phyloP scores from a whole-genome alignment of 805 yeast genomes.

The Blastobotrys attinorum region DNA sequence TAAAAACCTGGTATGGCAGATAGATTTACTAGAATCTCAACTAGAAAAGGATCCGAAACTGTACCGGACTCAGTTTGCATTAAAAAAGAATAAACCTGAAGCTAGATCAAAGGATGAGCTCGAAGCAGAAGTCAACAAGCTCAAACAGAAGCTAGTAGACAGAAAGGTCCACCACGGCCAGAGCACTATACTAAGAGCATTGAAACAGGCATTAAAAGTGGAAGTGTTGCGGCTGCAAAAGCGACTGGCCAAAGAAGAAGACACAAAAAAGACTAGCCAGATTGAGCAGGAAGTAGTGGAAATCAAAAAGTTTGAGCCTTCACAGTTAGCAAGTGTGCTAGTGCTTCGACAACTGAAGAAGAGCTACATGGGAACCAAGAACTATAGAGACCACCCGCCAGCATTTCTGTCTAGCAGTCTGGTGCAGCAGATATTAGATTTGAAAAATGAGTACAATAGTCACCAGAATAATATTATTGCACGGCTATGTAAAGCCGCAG shows the following conservation, averaged over 20 bases:
- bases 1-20: conserved; percentile 30
- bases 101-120: conserved; percentile 11
- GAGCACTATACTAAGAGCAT: conserved; percentile 20
- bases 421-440: neutral
- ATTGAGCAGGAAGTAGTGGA: conserved; percentile 13
- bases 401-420: neutral
- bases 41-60: conserved; percentile 25
- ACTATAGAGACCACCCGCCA: conserved; percentile 8
- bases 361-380: conserved; percentile 11
- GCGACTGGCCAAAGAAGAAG: conserved; percentile 17
- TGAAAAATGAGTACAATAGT: conserved; percentile 4
- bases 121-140: conserved; percentile 13
- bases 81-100: conserved; percentile 14
- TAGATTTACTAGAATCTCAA: conserved; percentile 31
- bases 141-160: conserved; percentile 24
- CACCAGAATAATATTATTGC: conserved; percentile 17
- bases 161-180: conserved; percentile 26
- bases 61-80: conserved; percentile 25
- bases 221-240: conserved; percentile 29
- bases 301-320: conserved; percentile 15
- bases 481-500: conserved; percentile 16
- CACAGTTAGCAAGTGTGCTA: conserved; percentile 13
- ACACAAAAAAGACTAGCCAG: conserved; percentile 10
- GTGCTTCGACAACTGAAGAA: conserved; percentile 13
- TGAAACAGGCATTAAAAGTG: conserved; percentile 26